Evolutionary conservation across 2,329 filamentous ascomycete genomes (phyloP).

Genomic region (Knoxdaviesia proteae): DNA sequence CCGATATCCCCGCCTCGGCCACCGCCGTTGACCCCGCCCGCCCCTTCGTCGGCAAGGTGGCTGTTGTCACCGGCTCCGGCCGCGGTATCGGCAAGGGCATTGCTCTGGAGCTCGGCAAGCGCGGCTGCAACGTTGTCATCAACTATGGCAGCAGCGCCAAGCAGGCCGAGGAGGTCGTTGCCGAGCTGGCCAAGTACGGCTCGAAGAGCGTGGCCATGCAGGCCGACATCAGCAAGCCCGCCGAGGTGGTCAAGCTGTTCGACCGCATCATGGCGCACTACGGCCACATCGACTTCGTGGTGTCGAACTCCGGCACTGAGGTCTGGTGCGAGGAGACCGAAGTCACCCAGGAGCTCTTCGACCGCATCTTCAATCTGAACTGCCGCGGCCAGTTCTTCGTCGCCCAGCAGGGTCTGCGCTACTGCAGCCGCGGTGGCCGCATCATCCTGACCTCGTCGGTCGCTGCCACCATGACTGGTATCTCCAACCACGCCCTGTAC

Average conservation of each 20-base stretch:
- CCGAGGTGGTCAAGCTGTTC: constrained; percentile 41
- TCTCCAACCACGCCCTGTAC: constrained; percentile 51
- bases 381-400: constrained; percentile 58
- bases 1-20: constrained; percentile 4
- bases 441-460: constrained; percentile 56
- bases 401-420: constrained; percentile 51
- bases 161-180: constrained; percentile 35
- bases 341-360: constrained; percentile 48
- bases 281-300: constrained; percentile 49
- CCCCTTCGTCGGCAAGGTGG: constrained; percentile 28
- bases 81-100: constrained; percentile 47
- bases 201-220: constrained; percentile 37
- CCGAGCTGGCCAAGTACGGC: constrained; percentile 31
- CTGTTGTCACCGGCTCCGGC: constrained; percentile 43
- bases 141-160: constrained; percentile 40
- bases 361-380: constrained; percentile 53
- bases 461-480: constrained; percentile 42
- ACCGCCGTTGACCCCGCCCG: constrained; percentile 10
- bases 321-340: constrained; percentile 50
- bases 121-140: constrained; percentile 42
- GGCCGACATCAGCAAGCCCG: constrained; percentile 42
- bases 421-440: constrained; percentile 47
- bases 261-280: constrained; percentile 42
- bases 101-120: constrained; percentile 44
- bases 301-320: constrained; percentile 54